Evolutionary conservation across 2,329 filamentous ascomycete genomes (phyloP).

Genomic region (Penicillium olsonii): DNA sequence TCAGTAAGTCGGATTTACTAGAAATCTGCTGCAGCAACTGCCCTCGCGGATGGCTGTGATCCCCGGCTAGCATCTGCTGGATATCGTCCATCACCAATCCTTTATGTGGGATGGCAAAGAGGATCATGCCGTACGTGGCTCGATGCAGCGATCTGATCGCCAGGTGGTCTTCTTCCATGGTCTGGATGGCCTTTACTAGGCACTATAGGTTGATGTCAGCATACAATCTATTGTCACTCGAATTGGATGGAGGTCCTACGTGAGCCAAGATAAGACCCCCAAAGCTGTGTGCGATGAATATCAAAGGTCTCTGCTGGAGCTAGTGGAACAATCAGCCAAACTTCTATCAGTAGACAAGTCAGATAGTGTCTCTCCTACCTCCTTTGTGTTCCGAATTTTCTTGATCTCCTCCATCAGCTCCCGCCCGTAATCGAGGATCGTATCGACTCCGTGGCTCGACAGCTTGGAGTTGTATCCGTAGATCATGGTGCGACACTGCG

Average conservation of each 20-base stretch:
- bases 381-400: constrained; percentile 22
- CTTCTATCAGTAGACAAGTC: neutral
- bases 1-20: constrained; percentile 19
- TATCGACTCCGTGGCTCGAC: constrained; percentile 24
- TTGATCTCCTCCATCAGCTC: constrained; percentile 19
- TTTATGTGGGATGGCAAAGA: constrained; percentile 24
- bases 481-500: constrained; percentile 32
- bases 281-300: constrained; percentile 29
- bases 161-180: constrained; percentile 14
- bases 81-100: constrained; percentile 28
- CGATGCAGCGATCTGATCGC: constrained; percentile 9
- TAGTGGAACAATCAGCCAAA: constrained; percentile 7
- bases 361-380: constrained; percentile 12
- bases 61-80: constrained; percentile 14
- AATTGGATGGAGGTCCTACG: constrained; percentile 12
- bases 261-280: constrained; percentile 31
- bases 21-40: neutral
- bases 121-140: constrained; percentile 19
- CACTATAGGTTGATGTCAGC: constrained; percentile 12
- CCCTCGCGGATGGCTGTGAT: neutral
- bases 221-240: neutral
- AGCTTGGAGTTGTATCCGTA: constrained; percentile 41
- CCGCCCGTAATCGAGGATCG: constrained; percentile 10
- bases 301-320: constrained; percentile 24
- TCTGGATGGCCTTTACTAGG: constrained; percentile 18